Percentiles rank a stretch among this genome's conserved stretches.
Conservation (phyloP, 2,329 filamentous ascomycete species). For the Calycina marina region DNA sequence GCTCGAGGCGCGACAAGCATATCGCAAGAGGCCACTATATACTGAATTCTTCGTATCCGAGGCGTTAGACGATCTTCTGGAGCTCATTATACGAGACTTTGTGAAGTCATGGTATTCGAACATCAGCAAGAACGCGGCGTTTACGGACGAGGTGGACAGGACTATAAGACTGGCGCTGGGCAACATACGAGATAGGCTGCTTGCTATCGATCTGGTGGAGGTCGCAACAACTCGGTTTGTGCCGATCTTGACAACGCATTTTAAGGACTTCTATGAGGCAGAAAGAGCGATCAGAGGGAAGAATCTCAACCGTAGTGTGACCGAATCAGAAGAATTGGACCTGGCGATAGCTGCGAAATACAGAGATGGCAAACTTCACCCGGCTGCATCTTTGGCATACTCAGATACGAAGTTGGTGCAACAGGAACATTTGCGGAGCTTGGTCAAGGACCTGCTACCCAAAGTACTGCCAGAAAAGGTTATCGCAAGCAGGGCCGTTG, state of each 20-base stretch:
- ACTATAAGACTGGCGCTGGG: conserved; percentile 59
- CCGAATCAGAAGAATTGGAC: conserved; percentile 92
- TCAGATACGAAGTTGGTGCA: conserved; percentile 74
- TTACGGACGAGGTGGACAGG: conserved; percentile 76
- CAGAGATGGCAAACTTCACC: conserved; percentile 73
- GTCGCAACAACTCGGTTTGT: conserved; percentile 69
- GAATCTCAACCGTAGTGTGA: conserved; percentile 77
- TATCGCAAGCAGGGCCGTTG: conserved; percentile 67
- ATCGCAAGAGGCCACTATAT: conserved; percentile 57
- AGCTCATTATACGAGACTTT: conserved; percentile 68
- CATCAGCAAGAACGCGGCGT: conserved; percentile 69
- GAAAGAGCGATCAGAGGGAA: conserved; percentile 76
- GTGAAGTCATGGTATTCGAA: conserved; percentile 76
- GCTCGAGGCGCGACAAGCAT: conserved; percentile 49
- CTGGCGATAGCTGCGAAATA: conserved; percentile 93
- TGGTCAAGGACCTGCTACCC: conserved; percentile 60
- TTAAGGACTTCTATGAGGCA: conserved; percentile 82
- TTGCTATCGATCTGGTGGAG: conserved; percentile 70
- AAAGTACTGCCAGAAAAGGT: conserved; percentile 59
- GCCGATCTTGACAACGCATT: conserved; percentile 75
- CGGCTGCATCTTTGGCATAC: conserved; percentile 69
- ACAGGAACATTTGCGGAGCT: conserved; percentile 72
- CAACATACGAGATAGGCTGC: conserved; percentile 56
- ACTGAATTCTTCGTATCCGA: conserved; percentile 62
- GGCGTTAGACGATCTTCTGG: conserved; percentile 65